phyloP scores from a whole-genome alignment of 2,329 filamentous ascomycete genomes.

The Fusarium subglutinans region DNA sequence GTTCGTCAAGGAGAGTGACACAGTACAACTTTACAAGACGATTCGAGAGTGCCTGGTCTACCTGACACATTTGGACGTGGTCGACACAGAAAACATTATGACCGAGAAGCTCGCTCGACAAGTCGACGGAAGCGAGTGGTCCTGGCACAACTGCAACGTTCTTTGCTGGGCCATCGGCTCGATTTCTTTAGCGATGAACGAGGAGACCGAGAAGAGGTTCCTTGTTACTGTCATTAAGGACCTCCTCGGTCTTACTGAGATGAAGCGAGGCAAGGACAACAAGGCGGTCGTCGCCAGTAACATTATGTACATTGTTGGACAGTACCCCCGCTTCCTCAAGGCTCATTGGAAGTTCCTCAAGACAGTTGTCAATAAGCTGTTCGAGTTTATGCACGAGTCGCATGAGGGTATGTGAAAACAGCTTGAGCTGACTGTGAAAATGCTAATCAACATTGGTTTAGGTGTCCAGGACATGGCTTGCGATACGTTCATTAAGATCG shows the following conservation, averaged over 20 bases:
- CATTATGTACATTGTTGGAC: conserved; percentile 99
- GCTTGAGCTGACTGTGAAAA: neutral
- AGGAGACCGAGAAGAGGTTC: conserved; percentile 98
- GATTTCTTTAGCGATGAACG: conserved; percentile 98
- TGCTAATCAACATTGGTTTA: conserved; percentile 49
- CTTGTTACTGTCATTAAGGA: conserved; percentile 99
- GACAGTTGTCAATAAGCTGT: conserved; percentile 99
- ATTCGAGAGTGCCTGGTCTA: conserved; percentile 97
- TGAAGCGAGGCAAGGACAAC: conserved; percentile 99
- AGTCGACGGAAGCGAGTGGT: conserved; percentile 96
- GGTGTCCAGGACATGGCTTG: conserved; percentile 99
- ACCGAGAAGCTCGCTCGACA: conserved; percentile 96
- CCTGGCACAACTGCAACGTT: conserved; percentile 99
- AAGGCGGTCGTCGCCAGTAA: conserved; percentile 99
- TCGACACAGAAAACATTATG: conserved; percentile 99
- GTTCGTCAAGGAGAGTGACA: conserved; percentile 99
- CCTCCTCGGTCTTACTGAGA: conserved; percentile 93
- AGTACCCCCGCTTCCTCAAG: conserved; percentile 97
- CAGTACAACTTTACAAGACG: conserved; percentile 98
- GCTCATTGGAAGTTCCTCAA: conserved; percentile 99
- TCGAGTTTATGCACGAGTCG: conserved; percentile 99
- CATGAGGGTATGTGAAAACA: conserved; percentile 77
- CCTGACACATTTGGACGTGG: conserved; percentile 94
- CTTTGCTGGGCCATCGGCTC: conserved; percentile 99
- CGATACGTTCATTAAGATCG: conserved; percentile 99